Conservation (phyloP, 805 yeast species). For the Suhomyces faveliae region DNA sequence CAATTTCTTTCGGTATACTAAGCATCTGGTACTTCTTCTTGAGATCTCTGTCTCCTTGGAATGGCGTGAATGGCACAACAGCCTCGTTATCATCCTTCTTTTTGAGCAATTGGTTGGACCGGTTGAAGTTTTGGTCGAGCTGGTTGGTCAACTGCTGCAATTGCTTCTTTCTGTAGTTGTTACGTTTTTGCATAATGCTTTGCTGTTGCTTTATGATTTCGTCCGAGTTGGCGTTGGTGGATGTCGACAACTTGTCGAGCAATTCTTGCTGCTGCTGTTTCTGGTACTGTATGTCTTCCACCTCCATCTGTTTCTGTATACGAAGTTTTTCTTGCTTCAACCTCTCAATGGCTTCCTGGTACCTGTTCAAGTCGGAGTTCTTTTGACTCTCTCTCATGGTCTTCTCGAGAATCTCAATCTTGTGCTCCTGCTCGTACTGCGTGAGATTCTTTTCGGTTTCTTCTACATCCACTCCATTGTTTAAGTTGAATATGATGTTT, state of each 20-base stretch:
- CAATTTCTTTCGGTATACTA: constrained; percentile 23
- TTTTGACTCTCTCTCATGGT: constrained; percentile 62
- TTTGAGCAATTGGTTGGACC: constrained; percentile 27
- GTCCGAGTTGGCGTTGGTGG: constrained; percentile 31
- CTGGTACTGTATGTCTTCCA: constrained; percentile 40
- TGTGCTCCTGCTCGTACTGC: constrained; percentile 71
- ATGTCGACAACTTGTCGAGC: constrained; percentile 36
- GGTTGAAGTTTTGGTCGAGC: constrained; percentile 39
- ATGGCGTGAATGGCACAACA: constrained; percentile 81
- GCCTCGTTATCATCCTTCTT: constrained; percentile 20
- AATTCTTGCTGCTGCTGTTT: constrained; percentile 42
- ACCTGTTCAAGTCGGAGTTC: constrained; percentile 64
- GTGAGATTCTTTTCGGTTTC: constrained; percentile 63
- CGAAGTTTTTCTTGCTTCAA: constrained; percentile 66
- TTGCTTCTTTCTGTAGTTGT: constrained; percentile 62
- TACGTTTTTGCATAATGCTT: constrained; percentile 50
- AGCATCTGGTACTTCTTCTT: constrained; percentile 50
- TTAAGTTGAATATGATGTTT: constrained; percentile 71
- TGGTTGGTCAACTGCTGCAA: constrained; percentile 61
- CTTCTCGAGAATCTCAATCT: constrained; percentile 72
- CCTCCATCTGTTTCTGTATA: constrained; percentile 59
- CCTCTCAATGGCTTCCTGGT: constrained; percentile 52
- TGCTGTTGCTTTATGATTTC: constrained; percentile 41
- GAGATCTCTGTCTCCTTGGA: constrained; percentile 79
- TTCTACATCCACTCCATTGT: constrained; percentile 66